Percentiles rank a stretch among this genome's conserved stretches.
Conservation (phyloP, 805 yeast genomes). For the Wickerhamiella alocasiicola region DNA sequence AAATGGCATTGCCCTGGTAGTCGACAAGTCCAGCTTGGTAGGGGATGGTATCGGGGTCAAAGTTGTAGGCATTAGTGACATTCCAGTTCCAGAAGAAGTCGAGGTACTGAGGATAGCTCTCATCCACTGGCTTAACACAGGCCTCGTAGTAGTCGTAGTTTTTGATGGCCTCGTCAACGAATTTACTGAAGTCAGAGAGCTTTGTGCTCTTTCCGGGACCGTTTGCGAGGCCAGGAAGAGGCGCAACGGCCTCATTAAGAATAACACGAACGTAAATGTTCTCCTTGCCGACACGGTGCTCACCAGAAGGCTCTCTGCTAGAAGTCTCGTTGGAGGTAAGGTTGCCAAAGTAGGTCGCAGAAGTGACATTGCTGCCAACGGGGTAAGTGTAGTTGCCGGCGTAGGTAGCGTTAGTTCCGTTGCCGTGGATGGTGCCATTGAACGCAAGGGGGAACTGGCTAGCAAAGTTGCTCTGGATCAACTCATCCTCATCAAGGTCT, state of each 20-base stretch:
- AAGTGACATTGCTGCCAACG: background rate
- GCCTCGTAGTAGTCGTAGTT: constrained; percentile 11
- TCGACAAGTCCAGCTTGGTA: constrained; percentile 17
- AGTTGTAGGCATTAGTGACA: constrained; percentile 15
- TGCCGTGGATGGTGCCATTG: constrained; percentile 15
- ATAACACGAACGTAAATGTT: constrained; percentile 36
- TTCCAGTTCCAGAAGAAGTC: constrained; percentile 23
- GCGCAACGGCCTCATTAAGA: constrained; percentile 43
- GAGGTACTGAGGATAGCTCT: constrained; percentile 17
- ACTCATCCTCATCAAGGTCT: background rate
- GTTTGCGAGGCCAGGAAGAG: constrained; percentile 35
- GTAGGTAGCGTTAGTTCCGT: constrained; percentile 12
- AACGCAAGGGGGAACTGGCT: constrained; percentile 20
- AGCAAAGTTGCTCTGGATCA: constrained; percentile 5
- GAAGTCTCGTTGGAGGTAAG: background rate
- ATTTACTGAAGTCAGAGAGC: constrained; percentile 21
- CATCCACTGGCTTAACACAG: constrained; percentile 14
- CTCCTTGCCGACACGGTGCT: constrained; percentile 12
- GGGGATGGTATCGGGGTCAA: constrained; percentile 11
- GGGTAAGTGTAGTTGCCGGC: constrained; percentile 14
- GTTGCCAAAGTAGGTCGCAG: constrained; percentile 3
- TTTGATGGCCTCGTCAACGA: constrained; percentile 14
- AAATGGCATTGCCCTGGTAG: constrained; percentile 5
- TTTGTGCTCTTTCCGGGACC: constrained; percentile 43
- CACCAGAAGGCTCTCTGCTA: background rate